phyloP scores from a whole-genome alignment of 495 filamentous ascomycete species.

The Xylaria cubensis region DNA sequence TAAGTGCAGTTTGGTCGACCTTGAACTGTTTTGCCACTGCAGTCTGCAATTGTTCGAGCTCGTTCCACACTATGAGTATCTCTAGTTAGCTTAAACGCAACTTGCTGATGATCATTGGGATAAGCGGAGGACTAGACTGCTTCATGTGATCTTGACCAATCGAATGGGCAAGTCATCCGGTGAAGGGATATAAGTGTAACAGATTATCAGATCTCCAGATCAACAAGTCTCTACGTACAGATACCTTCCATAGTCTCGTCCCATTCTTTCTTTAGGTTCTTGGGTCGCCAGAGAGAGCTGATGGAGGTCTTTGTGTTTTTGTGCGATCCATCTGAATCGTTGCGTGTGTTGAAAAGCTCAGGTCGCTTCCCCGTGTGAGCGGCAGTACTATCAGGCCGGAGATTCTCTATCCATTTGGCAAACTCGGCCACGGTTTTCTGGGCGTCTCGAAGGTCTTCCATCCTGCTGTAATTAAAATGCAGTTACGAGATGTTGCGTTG shows the following conservation, averaged over 20 bases:
- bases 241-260: constrained; percentile 19
- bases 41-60: constrained; percentile 29
- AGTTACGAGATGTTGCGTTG: not conserved
- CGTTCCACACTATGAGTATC: constrained; percentile 28
- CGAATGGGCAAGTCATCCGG: not conserved
- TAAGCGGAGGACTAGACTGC: not conserved
- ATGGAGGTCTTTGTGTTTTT: constrained; percentile 24
- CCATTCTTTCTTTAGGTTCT: constrained; percentile 20
- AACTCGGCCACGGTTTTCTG: constrained; percentile 41
- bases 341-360: constrained; percentile 24
- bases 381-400: constrained; percentile 44
- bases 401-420: constrained; percentile 50
- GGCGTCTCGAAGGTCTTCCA: constrained; percentile 39
- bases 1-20: constrained; percentile 32
- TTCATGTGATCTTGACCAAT: not conserved
- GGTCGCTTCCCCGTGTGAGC: not conserved
- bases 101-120: not conserved
- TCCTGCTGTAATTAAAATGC: constrained; percentile 6
- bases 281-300: constrained; percentile 9
- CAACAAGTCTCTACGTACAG: constrained; percentile 15
- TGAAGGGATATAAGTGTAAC: too few species aligned
- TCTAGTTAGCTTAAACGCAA: not conserved
- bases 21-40: constrained; percentile 29
- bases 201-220: not conserved
- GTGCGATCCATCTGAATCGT: constrained; percentile 28